Evolutionary conservation across 345 rosid genomes (phyloP).

Genomic region (Brassica carinata): DNA sequence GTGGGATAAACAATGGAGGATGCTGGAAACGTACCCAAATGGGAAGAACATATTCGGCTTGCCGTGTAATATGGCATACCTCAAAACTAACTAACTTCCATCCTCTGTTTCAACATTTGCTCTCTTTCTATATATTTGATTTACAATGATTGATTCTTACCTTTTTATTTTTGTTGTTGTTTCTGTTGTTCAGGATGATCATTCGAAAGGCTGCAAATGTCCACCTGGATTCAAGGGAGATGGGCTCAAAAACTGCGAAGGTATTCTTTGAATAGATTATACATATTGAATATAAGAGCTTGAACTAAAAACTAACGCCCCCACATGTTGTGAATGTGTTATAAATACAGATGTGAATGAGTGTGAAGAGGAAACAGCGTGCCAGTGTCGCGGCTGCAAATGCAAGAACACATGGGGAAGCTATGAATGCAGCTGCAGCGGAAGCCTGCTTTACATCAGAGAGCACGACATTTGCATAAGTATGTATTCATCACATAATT

Average conservation of each 20-base stretch:
- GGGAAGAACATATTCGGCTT: slow-evolving; percentile 76
- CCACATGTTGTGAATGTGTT: neutral
- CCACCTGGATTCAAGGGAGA: slow-evolving; percentile 86
- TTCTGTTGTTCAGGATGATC: slow-evolving; percentile 55
- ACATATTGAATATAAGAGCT: neutral
- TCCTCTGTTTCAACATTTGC: neutral
- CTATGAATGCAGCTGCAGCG: slow-evolving; percentile 82
- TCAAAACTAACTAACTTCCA: slow-evolving; percentile 1
- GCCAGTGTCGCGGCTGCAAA: slow-evolving; percentile 53
- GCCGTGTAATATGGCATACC: slow-evolving; percentile 50
- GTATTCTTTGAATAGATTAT: slow-evolving; percentile 46
- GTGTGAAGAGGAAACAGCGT: slow-evolving; percentile 77
- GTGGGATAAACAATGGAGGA: slow-evolving; percentile 82
- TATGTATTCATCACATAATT: slow-evolving; percentile 23
- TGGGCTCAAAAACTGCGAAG: slow-evolving; percentile 74
- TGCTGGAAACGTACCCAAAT: slow-evolving; percentile 74
- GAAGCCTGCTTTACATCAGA: slow-evolving; percentile 68
- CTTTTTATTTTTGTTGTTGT: neutral
- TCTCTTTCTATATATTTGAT: neutral
- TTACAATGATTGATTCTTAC: neutral
- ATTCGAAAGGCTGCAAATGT: slow-evolving; percentile 71
- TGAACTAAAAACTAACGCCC: neutral
- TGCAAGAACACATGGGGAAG: slow-evolving; percentile 92
- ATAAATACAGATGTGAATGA: slow-evolving; percentile 51
- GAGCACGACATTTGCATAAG: slow-evolving; percentile 88